phyloP scores from a whole-genome alignment of 805 yeast genomes.

The Zygotorulaspora sp. region DNA sequence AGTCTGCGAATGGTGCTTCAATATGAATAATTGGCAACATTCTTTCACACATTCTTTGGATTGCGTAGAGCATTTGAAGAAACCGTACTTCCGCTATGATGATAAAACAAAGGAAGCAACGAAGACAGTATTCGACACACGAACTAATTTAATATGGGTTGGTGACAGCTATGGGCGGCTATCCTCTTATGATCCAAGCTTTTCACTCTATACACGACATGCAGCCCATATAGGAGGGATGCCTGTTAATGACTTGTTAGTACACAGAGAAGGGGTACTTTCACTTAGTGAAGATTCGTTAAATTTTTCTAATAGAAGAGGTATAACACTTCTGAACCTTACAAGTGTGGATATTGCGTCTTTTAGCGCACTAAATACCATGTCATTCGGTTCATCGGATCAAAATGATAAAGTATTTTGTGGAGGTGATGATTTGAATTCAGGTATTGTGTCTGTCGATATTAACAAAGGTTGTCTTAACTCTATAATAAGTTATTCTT shows the following conservation, averaged over 20 bases:
- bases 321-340: slow-evolving; percentile 41
- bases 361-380: slow-evolving; percentile 36
- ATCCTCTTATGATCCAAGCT: slow-evolving; percentile 42
- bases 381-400: slow-evolving; percentile 39
- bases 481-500: slow-evolving; percentile 39
- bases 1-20: slow-evolving; percentile 6
- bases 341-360: slow-evolving; percentile 32
- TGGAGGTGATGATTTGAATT: slow-evolving; percentile 35
- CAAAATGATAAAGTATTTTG: slow-evolving; percentile 44
- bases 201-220: slow-evolving; percentile 55
- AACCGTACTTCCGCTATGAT: slow-evolving; percentile 33
- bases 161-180: slow-evolving; percentile 61
- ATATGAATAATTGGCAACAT: slow-evolving; percentile 37
- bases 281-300: slow-evolving; percentile 50
- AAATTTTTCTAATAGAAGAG: slow-evolving; percentile 53
- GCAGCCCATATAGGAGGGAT: slow-evolving; percentile 44
- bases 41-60: slow-evolving; percentile 30
- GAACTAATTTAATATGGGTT: slow-evolving; percentile 78
- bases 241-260: slow-evolving; percentile 49
- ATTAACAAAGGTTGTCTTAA: slow-evolving; percentile 37
- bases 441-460: slow-evolving; percentile 43
- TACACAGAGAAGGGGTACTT: slow-evolving; percentile 54
- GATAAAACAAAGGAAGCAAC: slow-evolving; percentile 31
- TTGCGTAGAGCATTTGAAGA: slow-evolving; percentile 30
- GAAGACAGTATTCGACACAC: slow-evolving; percentile 54